A percentile compares a stretch with the other conserved stretches of the same genome.
phyloP scores from a whole-genome alignment of 768 basidiomycete genomes.

The Suillus brevipes region DNA sequence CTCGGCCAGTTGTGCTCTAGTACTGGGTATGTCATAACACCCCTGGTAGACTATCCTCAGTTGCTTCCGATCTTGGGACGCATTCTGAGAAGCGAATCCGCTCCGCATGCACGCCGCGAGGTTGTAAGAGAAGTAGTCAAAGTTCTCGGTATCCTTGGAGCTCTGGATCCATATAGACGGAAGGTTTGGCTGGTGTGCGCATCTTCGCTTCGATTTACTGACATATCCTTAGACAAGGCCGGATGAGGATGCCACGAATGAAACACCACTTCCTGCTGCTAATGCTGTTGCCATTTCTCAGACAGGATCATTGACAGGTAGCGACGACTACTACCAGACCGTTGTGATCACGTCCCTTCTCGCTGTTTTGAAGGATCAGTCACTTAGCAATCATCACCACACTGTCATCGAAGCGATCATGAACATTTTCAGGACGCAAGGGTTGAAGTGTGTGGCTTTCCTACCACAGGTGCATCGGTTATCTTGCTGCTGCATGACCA shows the following conservation, averaged over 20 bases:
- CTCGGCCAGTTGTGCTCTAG: conserved; percentile 95
- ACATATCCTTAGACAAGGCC: conserved; percentile 48
- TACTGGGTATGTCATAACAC: conserved; percentile 91
- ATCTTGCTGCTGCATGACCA: conserved; percentile 12
- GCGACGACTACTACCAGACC: conserved; percentile 97
- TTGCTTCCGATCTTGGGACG: conserved; percentile 82
- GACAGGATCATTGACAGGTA: conserved; percentile 57
- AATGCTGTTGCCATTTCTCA: conserved; percentile 71
- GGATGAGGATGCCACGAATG: conserved; percentile 61
- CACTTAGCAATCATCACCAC: conserved; percentile 83
- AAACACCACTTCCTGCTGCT: conserved; percentile 59
- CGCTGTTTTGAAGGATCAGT: conserved; percentile 84
- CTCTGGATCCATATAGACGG: conserved; percentile 92
- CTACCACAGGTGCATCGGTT: conserved; percentile 72
- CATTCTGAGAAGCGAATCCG: conserved; percentile 81
- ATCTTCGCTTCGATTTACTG: neutral
- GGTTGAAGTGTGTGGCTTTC: conserved; percentile 93
- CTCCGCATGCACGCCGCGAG: conserved; percentile 68
- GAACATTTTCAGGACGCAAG: conserved; percentile 98
- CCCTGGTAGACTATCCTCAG: conserved; percentile 88
- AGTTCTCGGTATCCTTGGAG: conserved; percentile 94
- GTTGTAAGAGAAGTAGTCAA: conserved; percentile 94
- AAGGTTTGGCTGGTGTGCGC: conserved; percentile 56
- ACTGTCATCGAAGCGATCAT: conserved; percentile 97
- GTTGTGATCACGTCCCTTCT: conserved; percentile 90